Evolutionary conservation across 208 protist species (phyloP).

Genomic region (Leishmania turanica): DNA sequence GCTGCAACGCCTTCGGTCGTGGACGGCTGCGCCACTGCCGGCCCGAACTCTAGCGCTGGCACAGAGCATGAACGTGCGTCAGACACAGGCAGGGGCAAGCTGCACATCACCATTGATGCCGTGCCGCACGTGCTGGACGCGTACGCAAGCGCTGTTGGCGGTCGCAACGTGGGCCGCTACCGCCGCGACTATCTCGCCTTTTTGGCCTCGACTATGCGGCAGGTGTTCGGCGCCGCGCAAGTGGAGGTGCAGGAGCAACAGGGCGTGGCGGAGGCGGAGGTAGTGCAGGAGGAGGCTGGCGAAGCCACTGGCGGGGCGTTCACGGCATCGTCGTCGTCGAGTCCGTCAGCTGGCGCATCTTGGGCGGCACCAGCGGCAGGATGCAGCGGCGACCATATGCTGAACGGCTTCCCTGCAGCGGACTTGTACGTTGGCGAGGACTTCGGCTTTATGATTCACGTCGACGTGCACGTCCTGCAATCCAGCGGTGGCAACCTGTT

Average conservation of each 20-base stretch:
- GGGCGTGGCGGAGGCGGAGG: slow-evolving; percentile 70
- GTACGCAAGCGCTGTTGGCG: slow-evolving; percentile 61
- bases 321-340: slow-evolving; percentile 13
- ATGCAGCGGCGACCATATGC: slow-evolving; percentile 1
- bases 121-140: slow-evolving; percentile 64
- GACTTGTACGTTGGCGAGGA: slow-evolving; percentile 78
- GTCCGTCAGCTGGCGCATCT: not conserved
- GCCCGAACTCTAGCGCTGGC: not conserved
- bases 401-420: slow-evolving; percentile 51
- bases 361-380: not conserved
- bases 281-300: slow-evolving; percentile 19
- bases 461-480: slow-evolving; percentile 82
- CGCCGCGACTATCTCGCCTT: slow-evolving; percentile 62
- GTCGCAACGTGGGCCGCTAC: slow-evolving; percentile 47
- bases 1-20: slow-evolving; percentile 65
- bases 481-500: slow-evolving; percentile 63
- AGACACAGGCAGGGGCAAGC: slow-evolving; percentile 28
- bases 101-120: slow-evolving; percentile 76
- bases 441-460: slow-evolving; percentile 79
- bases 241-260: slow-evolving; percentile 60
- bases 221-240: slow-evolving; percentile 66
- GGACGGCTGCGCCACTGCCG: slow-evolving; percentile 37
- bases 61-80: slow-evolving; percentile 19
- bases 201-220: slow-evolving; percentile 54
- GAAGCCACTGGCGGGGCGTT: slow-evolving; percentile 2